These are phyloP conservation scores for Hypoxylon sp. DNA, from an alignment of 2,329 filamentous ascomycete species.

Conservation along the genomic window DNA sequence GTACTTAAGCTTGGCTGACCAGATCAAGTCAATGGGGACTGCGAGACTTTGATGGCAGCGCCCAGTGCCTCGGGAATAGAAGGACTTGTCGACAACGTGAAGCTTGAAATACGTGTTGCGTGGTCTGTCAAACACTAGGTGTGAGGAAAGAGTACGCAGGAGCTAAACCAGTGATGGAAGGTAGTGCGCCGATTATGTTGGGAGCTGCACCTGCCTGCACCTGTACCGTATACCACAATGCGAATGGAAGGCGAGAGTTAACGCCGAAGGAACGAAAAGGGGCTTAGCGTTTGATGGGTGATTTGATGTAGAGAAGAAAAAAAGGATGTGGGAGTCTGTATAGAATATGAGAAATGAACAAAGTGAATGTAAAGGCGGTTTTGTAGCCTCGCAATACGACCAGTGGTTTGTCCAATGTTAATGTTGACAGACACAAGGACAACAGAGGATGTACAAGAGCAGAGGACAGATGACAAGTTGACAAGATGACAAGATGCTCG, in stretches of 20 bases:
- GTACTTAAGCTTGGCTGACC: slow-evolving; percentile 21
- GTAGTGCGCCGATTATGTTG: slow-evolving; percentile 38
- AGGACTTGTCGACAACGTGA: slow-evolving; percentile 22
- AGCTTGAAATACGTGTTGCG: slow-evolving; percentile 25
- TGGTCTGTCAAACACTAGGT: slow-evolving; percentile 24
- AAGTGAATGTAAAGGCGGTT: slow-evolving; percentile 32
- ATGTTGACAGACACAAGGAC: not conserved
- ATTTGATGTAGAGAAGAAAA: slow-evolving; percentile 1
- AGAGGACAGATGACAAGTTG: not conserved
- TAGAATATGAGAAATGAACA: slow-evolving; percentile 12
- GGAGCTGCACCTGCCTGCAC: too few species aligned
- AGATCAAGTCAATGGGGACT: slow-evolving; percentile 17
- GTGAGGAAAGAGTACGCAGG: slow-evolving; percentile 25
- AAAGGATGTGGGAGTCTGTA: not conserved
- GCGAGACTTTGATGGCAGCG: slow-evolving; percentile 34
- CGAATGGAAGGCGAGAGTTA: slow-evolving; percentile 25
- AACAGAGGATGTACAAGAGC: not conserved
- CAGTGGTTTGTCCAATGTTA: not conserved
- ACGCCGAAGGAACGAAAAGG: slow-evolving; percentile 19
- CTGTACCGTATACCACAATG: slow-evolving; percentile 24
- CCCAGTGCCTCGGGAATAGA: slow-evolving; percentile 26
- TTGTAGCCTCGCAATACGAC: not conserved
- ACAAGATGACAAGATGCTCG: not conserved
- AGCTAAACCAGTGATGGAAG: slow-evolving; percentile 39
- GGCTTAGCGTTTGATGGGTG: not conserved